Conservation (phyloP, 163 green algal genomes). For the Prototheca wickerhamii region DNA sequence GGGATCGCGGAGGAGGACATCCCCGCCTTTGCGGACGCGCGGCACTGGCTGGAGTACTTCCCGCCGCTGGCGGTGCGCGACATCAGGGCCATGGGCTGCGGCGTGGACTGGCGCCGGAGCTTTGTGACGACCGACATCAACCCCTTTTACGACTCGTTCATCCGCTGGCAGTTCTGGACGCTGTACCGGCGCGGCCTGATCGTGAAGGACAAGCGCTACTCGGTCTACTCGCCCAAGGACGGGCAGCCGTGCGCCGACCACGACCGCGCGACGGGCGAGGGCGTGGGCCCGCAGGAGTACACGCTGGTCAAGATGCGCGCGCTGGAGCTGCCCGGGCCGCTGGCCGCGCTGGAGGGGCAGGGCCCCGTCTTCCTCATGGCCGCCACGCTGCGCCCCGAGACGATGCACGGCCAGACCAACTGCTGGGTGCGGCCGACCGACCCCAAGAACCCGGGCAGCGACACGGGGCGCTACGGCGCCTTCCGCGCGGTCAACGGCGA, state of each 20-base stretch:
- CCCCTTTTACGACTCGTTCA: slow-evolving; percentile 97
- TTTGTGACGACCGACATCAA: slow-evolving; percentile 99
- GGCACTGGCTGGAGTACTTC: slow-evolving; percentile 94
- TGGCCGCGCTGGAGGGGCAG: slow-evolving; percentile 53
- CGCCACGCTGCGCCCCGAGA: slow-evolving; percentile 93
- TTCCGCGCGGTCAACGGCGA: slow-evolving; percentile 63
- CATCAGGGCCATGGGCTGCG: slow-evolving; percentile 87
- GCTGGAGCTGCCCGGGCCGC: slow-evolving; percentile 64
- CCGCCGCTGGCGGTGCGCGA: slow-evolving; percentile 78
- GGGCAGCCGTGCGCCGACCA: slow-evolving; percentile 96
- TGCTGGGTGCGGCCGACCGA: slow-evolving; percentile 88
- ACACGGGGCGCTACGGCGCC: slow-evolving; percentile 75
- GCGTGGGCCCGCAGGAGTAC: slow-evolving; percentile 94
- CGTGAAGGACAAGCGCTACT: slow-evolving; percentile 69
- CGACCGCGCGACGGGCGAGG: slow-evolving; percentile 89
- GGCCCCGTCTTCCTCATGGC: slow-evolving; percentile 81
- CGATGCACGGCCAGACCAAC: slow-evolving; percentile 99
- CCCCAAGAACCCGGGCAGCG: background rate
- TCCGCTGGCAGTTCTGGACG: slow-evolving; percentile 89
- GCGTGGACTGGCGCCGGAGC: slow-evolving; percentile 89
- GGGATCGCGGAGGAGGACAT: slow-evolving; percentile 86
- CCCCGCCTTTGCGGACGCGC: slow-evolving; percentile 43
- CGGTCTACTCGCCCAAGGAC: slow-evolving; percentile 88
- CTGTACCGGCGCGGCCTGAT: slow-evolving; percentile 68
- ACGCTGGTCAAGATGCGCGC: slow-evolving; percentile 95